phyloP scores from a whole-genome alignment of 768 basidiomycete genomes.

The Lanmaoa rubissima region DNA sequence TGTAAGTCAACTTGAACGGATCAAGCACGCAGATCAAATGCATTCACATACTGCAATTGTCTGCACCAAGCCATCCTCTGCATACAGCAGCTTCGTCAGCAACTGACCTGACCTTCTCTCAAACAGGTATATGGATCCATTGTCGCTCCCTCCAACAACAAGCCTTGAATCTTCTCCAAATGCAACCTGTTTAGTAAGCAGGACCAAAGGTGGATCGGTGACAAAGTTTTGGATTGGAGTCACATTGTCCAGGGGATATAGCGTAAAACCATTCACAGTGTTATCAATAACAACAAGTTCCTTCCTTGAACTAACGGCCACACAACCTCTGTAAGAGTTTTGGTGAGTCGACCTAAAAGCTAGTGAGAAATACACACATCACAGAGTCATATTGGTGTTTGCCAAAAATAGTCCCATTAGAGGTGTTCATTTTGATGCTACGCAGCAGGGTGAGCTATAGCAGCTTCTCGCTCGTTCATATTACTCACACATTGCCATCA shows the following conservation, averaged over 20 bases:
- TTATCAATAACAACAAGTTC: conserved; percentile 9
- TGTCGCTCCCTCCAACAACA: conserved; percentile 8
- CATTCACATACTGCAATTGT: not conserved
- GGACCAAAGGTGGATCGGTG: not conserved
- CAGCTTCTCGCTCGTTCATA: not conserved
- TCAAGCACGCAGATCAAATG: not conserved
- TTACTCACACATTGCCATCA: conserved; percentile 10
- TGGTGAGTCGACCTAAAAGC: not conserved
- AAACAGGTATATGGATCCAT: conserved; percentile 6
- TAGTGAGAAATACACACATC: not conserved
- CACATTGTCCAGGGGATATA: not conserved
- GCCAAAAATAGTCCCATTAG: not conserved
- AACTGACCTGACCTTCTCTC: conserved; percentile 3
- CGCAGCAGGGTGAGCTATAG: not conserved
- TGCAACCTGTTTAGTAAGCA: conserved; percentile 7
- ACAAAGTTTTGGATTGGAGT: not conserved
- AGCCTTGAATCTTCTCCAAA: conserved; percentile 9
- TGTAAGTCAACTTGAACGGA: not conserved
- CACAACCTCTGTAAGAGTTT: not conserved
- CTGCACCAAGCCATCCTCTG: not conserved
- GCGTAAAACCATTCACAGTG: conserved; percentile 1
- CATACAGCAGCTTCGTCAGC: not conserved
- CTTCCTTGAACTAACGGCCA: not conserved
- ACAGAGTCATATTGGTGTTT: conserved; percentile 4
- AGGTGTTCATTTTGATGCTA: not conserved